A percentile compares a stretch with the other conserved stretches of the same genome.
Conservation (phyloP, 2,329 filamentous ascomycete species). For the Monascus ruber region DNA sequence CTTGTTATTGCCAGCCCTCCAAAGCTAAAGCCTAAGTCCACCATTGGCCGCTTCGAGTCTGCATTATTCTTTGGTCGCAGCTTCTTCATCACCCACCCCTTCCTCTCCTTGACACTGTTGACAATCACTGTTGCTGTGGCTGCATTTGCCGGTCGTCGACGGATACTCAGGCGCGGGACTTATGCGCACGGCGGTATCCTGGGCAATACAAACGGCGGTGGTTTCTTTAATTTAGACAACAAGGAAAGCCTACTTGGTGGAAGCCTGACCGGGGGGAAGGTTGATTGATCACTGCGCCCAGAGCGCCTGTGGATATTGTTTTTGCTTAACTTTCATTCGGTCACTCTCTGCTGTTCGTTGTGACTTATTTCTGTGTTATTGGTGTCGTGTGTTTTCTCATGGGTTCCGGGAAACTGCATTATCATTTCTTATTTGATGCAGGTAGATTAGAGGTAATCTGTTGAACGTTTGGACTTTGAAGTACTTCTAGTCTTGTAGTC, state of each 20-base stretch:
- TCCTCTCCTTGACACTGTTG: slow-evolving; percentile 30
- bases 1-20: slow-evolving; percentile 39
- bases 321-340: slow-evolving; percentile 3
- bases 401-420: no score
- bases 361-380: neutral
- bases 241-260: slow-evolving; percentile 37
- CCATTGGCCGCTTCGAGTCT: slow-evolving; percentile 35
- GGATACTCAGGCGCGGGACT: slow-evolving; percentile 15
- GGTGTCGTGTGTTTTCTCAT: no score
- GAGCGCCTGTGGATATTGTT: neutral
- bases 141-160: slow-evolving; percentile 23
- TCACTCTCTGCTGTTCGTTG: neutral
- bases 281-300: slow-evolving; percentile 26
- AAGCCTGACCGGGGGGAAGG: slow-evolving; percentile 34
- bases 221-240: slow-evolving; percentile 38
- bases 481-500: neutral
- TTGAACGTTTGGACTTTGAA: neutral
- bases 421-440: no score
- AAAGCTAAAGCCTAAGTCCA: slow-evolving; percentile 39
- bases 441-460: no score
- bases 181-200: slow-evolving; percentile 23
- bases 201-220: slow-evolving; percentile 24
- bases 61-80: slow-evolving; percentile 35
- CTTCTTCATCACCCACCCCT: slow-evolving; percentile 33
- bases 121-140: slow-evolving; percentile 22